phyloP scores from a whole-genome alignment of 2,329 filamentous ascomycete species.

The Fusarium paranaense region DNA sequence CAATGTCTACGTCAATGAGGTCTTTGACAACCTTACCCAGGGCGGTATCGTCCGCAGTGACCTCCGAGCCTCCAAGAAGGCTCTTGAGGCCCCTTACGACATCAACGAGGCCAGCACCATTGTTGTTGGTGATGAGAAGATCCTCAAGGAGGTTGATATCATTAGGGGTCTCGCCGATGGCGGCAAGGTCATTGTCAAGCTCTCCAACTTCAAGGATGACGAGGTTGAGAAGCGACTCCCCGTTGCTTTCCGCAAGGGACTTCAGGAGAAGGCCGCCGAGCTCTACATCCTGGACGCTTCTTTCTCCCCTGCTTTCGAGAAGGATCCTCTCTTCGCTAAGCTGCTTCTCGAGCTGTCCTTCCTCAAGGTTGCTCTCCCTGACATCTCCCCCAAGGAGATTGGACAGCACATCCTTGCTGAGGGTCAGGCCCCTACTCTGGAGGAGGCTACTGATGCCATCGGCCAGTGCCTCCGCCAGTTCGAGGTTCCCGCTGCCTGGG shows the following conservation, averaged over 20 bases:
- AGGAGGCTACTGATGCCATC: constrained; percentile 74
- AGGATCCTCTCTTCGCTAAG: constrained; percentile 72
- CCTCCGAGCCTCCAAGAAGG: constrained; percentile 84
- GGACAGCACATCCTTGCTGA: constrained; percentile 74
- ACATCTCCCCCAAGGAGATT: constrained; percentile 70
- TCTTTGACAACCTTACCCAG: constrained; percentile 73
- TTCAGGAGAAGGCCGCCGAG: constrained; percentile 76
- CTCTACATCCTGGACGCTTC: constrained; percentile 82
- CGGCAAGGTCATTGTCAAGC: constrained; percentile 79
- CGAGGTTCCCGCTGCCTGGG: constrained; percentile 85
- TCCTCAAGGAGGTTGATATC: constrained; percentile 83
- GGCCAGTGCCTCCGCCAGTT: constrained; percentile 77
- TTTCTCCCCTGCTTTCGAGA: constrained; percentile 74
- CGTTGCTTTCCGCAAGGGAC: constrained; percentile 73
- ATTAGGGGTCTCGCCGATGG: constrained; percentile 76
- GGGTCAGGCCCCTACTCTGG: constrained; percentile 61
- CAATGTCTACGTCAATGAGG: constrained; percentile 72
- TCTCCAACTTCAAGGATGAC: constrained; percentile 85
- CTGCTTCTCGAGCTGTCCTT: constrained; percentile 85
- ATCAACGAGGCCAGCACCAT: constrained; percentile 82
- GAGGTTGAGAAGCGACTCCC: constrained; percentile 90
- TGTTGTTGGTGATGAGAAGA: constrained; percentile 81
- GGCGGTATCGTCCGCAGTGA: constrained; percentile 88
- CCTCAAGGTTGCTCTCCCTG: constrained; percentile 78
- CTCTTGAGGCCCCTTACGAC: constrained; percentile 85